Conservation (phyloP, 352 stramenopile species). For the Pythium volutum region DNA sequence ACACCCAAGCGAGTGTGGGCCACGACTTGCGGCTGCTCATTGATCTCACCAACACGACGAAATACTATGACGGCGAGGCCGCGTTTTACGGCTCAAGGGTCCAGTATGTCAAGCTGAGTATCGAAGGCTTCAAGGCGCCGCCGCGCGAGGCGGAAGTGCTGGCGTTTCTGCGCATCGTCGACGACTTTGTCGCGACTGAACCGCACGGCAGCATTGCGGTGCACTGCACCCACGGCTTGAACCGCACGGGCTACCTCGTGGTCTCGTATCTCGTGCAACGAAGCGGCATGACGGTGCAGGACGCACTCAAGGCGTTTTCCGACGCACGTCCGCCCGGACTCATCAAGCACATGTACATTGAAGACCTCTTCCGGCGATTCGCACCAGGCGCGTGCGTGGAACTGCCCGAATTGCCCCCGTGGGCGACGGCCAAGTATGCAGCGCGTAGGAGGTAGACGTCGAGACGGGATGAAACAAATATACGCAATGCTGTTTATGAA, state of each 20-base stretch:
- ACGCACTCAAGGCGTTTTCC: slow-evolving; percentile 64
- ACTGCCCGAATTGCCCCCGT: slow-evolving; percentile 55
- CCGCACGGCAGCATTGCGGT: slow-evolving; percentile 52
- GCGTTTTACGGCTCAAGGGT: slow-evolving; percentile 47
- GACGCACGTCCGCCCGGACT: slow-evolving; percentile 60
- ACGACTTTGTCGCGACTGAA: slow-evolving; percentile 47
- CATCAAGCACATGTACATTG: slow-evolving; percentile 84
- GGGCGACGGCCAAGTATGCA: slow-evolving; percentile 67
- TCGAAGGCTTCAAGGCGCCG: slow-evolving; percentile 67
- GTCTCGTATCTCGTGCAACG: slow-evolving; percentile 69
- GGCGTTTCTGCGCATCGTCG: slow-evolving; percentile 62
- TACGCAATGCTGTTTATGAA: background rate
- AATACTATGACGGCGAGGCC: slow-evolving; percentile 69
- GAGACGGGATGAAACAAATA: background rate
- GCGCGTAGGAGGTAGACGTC: slow-evolving; percentile 22
- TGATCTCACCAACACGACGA: slow-evolving; percentile 82
- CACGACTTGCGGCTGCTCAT: slow-evolving; percentile 67
- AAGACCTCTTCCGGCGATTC: slow-evolving; percentile 60
- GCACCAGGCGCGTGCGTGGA: slow-evolving; percentile 37
- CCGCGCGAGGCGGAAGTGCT: slow-evolving; percentile 45
- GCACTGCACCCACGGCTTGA: slow-evolving; percentile 80
- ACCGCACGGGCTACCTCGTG: slow-evolving; percentile 75
- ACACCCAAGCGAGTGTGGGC: slow-evolving; percentile 32
- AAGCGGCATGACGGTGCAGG: slow-evolving; percentile 40
- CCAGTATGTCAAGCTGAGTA: slow-evolving; percentile 74